These are phyloP conservation scores for Linum trigynum DNA, from an alignment of 345 rosid species.

Conservation along the genomic window DNA sequence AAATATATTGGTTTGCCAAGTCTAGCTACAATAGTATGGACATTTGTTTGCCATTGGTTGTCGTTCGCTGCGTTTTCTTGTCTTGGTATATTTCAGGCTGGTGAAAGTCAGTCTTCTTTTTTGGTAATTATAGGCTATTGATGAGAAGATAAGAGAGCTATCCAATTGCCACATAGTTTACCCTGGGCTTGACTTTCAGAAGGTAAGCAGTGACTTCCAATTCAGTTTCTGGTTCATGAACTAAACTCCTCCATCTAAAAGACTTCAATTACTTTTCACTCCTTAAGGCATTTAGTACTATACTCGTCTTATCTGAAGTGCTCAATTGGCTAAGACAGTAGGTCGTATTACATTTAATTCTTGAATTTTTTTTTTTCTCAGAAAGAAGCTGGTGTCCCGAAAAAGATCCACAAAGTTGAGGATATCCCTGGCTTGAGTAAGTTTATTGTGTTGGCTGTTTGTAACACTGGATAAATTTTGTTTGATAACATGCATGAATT, in stretches of 20 bases:
- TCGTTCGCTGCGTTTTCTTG: not conserved
- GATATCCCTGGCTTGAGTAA: conserved; percentile 91
- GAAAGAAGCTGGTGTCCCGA: conserved; percentile 86
- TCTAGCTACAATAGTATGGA: not conserved
- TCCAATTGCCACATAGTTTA: conserved; percentile 84
- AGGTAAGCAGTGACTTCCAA: conserved; percentile 35
- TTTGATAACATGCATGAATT: not conserved
- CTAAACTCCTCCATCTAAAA: not conserved
- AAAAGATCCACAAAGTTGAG: conserved; percentile 61
- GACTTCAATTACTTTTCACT: not conserved
- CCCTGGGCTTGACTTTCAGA: conserved; percentile 61
- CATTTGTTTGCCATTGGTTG: not conserved
- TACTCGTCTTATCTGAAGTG: not conserved
- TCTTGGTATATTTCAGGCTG: not conserved
- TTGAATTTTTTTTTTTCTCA: conserved; percentile 29
- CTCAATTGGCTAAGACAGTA: not conserved
- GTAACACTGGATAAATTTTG: not conserved
- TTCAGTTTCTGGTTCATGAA: not conserved
- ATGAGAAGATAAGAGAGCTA: conserved; percentile 90
- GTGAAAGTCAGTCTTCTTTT: conserved; percentile 10
- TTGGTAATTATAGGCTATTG: conserved; percentile 60
- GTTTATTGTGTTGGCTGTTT: conserved; percentile 20
- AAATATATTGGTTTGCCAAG: too few relatives aligned
- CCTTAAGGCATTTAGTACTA: conserved; percentile 1
- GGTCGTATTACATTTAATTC: not conserved